A percentile compares a stretch with the other conserved stretches of the same genome.
These are phyloP conservation scores for Paracamarosporium sp. DNA, from an alignment of 2,329 filamentous ascomycete genomes.

Conservation along the genomic window DNA sequence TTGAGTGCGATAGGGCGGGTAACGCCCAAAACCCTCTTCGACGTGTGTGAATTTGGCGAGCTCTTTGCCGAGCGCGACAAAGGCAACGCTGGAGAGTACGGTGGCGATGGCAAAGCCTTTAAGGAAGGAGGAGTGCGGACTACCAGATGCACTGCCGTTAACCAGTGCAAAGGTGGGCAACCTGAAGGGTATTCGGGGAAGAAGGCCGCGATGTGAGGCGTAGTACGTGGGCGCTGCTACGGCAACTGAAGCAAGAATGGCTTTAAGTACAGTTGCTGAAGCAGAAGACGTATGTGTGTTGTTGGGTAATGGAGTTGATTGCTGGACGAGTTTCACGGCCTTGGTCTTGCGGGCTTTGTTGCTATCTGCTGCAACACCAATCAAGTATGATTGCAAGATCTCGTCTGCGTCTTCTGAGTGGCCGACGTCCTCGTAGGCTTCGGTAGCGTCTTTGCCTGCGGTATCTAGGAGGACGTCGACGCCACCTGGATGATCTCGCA, in stretches of 20 bases:
- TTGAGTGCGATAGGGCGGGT: constrained; percentile 27
- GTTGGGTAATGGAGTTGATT: constrained; percentile 20
- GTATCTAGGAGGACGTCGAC: constrained; percentile 49
- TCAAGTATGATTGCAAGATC: constrained; percentile 45
- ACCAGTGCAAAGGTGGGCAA: not conserved
- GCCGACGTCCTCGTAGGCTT: constrained; percentile 52
- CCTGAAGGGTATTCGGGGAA: not conserved
- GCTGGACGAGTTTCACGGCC: constrained; percentile 46
- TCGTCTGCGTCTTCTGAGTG: constrained; percentile 56
- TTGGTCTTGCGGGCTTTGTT: constrained; percentile 29
- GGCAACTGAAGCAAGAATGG: constrained; percentile 14
- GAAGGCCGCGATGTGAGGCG: constrained; percentile 14
- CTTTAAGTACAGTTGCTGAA: constrained; percentile 13
- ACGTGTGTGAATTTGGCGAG: constrained; percentile 54
- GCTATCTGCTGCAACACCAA: constrained; percentile 27
- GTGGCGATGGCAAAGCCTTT: constrained; percentile 25
- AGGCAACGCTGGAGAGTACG: constrained; percentile 23
- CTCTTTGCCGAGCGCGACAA: constrained; percentile 18
- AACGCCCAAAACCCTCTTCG: constrained; percentile 25
- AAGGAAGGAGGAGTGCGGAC: constrained; percentile 10
- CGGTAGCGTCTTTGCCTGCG: constrained; percentile 52
- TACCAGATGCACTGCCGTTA: constrained; percentile 6
- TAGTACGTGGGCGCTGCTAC: constrained; percentile 18
- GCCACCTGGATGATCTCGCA: constrained; percentile 63
- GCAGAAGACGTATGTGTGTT: constrained; percentile 9